Base-by-base conservation (phyloP, 2,329 filamentous ascomycete species). In the Bipolaris zeicola region DNA sequence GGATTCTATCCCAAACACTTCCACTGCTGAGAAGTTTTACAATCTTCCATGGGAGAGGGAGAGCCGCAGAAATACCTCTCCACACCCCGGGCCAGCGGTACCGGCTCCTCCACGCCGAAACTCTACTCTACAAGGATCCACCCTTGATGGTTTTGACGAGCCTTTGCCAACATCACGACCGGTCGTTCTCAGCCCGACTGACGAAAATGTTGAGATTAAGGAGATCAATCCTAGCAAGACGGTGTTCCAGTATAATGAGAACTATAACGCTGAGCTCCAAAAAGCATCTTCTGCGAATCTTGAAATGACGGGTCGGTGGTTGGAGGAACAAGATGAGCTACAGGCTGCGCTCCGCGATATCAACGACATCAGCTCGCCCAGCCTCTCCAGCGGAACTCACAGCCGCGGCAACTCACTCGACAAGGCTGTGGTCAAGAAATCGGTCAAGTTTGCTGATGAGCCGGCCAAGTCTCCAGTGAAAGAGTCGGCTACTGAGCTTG, bases 21-120 rank as follows among this genome's bases (percentile, higher is more conserved):
- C 92, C 28, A 92, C 89, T n/a, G 94, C 94, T 8, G 91, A 96
- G 73, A 87, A 89, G 61, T 98, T 97, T 70, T 98, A 98, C 78
- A 88, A 89, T 61, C 84, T 89, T 26, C 92, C 93, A 3, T 97
- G 92, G 89, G 62, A 67, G 73, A 80, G 47, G 88, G 62, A 66
- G 73, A 80, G 48, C 49, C 64, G 67, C 51, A 67, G 66, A 45
- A 70, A 70, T 36, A 70, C 65, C 26, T 63, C 65, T 26, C 62
- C 60, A 10, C 58, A 59, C 20, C 59, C 61, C 13, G 37, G 61
- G 22, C 61, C 65, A 53, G 39, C 59, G 38, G 52, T 66, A n/a
- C 60, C 65, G 46, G 42, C 61, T 36, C 51, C 64, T 18, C 60
- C 63, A 11, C 52, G 67, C 44, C 68, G 67, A 31, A 59, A 58